phyloP scores from a whole-genome alignment of 2,329 filamentous ascomycete genomes.

The Aspergillus udagawae region DNA sequence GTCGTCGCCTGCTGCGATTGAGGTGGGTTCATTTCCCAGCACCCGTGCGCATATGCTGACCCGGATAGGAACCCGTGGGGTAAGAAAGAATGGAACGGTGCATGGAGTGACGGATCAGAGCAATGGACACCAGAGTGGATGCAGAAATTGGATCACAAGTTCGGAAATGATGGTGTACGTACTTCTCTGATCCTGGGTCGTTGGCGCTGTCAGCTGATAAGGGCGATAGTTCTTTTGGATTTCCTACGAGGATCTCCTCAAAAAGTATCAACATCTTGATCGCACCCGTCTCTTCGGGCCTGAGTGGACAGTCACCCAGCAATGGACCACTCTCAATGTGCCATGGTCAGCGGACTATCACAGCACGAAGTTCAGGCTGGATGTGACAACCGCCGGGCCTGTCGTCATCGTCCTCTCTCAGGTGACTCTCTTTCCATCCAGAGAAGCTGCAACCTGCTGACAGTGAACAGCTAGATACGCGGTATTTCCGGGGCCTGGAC shows the following conservation, averaged over 20 bases:
- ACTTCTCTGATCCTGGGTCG: neutral
- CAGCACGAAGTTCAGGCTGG: conserved; percentile 56
- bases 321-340: conserved; percentile 58
- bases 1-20: conserved; percentile 60
- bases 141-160: conserved; percentile 65
- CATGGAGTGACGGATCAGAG: conserved; percentile 78
- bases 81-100: conserved; percentile 72
- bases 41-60: conserved; percentile 11
- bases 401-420: conserved; percentile 58
- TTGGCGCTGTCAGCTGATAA: conserved; percentile 2
- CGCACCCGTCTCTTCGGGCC: conserved; percentile 57
- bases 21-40: conserved; percentile 37
- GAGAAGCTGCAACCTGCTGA: conserved; percentile 8
- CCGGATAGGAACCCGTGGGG: conserved; percentile 72
- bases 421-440: conserved; percentile 18
- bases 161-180: conserved; percentile 66
- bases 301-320: conserved; percentile 58
- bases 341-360: conserved; percentile 60
- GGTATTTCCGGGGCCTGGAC: conserved; percentile 56
- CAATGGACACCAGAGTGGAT: conserved; percentile 82
- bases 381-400: conserved; percentile 48
- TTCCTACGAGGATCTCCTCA: conserved; percentile 55
- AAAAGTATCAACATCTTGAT: conserved; percentile 57
- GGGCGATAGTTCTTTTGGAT: conserved; percentile 53
- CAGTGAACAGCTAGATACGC: conserved; percentile 48